These are phyloP conservation scores for Schizophyllum amplum DNA, from an alignment of 1,284 basidiomycete genomes.

Conservation along the genomic window DNA sequence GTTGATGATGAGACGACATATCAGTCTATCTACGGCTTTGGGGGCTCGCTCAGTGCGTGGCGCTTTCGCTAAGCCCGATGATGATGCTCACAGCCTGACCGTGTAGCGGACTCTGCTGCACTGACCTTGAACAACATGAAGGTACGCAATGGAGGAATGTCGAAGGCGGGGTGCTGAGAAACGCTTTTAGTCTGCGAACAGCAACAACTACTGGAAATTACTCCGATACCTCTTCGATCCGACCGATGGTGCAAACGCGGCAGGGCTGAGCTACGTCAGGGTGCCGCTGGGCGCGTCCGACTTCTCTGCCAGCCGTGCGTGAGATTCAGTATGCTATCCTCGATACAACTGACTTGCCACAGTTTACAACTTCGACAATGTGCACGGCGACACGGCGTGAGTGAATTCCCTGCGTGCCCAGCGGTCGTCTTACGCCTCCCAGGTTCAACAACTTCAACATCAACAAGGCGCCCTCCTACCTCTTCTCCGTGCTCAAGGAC, in stretches of 20 bases:
- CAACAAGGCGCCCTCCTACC: conserved; percentile 36
- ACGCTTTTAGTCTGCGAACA: not conserved
- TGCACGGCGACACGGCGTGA: conserved; percentile 33
- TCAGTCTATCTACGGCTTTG: conserved; percentile 44
- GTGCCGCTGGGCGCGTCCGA: conserved; percentile 47
- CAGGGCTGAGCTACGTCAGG: conserved; percentile 43
- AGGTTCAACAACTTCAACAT: conserved; percentile 37
- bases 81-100: conserved; percentile 23
- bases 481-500: conserved; percentile 43
- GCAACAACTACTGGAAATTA: conserved; percentile 37
- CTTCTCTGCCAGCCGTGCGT: conserved; percentile 37
- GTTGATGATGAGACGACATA: conserved; percentile 33
- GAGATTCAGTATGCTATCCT: not conserved
- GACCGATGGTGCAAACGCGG: conserved; percentile 38
- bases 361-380: conserved; percentile 45
- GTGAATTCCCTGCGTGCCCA: too few species aligned
- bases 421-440: too few species aligned
- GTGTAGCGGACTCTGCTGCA: conserved; percentile 48
- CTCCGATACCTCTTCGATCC: conserved; percentile 37
- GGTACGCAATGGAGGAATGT: conserved; percentile 19
- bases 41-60: conserved; percentile 38
- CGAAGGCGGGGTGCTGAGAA: not conserved
- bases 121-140: conserved; percentile 41
- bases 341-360: not conserved
- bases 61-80: not conserved